phyloP scores from a whole-genome alignment of 2,329 filamentous ascomycete genomes.

The Chaetoscypha palmicola region DNA sequence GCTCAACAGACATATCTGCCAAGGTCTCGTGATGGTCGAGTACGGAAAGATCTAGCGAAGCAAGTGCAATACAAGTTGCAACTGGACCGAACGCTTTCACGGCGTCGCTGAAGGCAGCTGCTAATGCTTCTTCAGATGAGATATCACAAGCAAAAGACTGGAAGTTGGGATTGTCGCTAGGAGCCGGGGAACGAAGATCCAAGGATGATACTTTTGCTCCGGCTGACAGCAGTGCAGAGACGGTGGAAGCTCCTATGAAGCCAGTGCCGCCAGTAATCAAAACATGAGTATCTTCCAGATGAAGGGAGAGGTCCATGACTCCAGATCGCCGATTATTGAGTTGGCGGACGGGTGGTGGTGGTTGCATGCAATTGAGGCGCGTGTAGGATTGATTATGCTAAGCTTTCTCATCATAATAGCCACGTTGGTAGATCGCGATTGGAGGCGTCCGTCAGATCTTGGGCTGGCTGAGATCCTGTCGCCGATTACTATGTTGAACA shows the following conservation, averaged over 20 bases:
- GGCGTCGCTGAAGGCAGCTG: constrained; percentile 27
- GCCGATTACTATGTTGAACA: too few species aligned
- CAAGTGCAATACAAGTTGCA: constrained; percentile 37
- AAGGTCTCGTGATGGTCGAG: constrained; percentile 34
- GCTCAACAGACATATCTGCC: constrained; percentile 34
- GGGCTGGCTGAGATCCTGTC: too few species aligned
- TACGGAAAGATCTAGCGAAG: constrained; percentile 37
- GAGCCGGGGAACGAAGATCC: constrained; percentile 9
- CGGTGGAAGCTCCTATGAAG: constrained; percentile 19
- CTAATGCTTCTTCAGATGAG: constrained; percentile 31
- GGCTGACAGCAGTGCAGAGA: constrained; percentile 33
- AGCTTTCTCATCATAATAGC: too few species aligned
- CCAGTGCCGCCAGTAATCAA: constrained; percentile 23
- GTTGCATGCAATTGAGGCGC: too few species aligned
- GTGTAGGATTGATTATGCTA: too few species aligned
- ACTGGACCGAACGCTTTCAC: constrained; percentile 26
- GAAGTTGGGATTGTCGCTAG: constrained; percentile 9
- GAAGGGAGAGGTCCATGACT: constrained; percentile 18
- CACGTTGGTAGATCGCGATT: too few species aligned
- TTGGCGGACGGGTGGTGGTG: background rate
- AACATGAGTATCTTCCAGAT: constrained; percentile 19
- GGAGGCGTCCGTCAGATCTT: too few species aligned
- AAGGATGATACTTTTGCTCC: constrained; percentile 35
- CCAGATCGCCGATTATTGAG: too few species aligned
- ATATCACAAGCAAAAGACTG: constrained; percentile 33